Evolutionary conservation across 176 grass and related monocot genomes (phyloP), one percentile per base, ranked within the genome.

Genomic region (Hsuehochloa calcarea): DNA sequence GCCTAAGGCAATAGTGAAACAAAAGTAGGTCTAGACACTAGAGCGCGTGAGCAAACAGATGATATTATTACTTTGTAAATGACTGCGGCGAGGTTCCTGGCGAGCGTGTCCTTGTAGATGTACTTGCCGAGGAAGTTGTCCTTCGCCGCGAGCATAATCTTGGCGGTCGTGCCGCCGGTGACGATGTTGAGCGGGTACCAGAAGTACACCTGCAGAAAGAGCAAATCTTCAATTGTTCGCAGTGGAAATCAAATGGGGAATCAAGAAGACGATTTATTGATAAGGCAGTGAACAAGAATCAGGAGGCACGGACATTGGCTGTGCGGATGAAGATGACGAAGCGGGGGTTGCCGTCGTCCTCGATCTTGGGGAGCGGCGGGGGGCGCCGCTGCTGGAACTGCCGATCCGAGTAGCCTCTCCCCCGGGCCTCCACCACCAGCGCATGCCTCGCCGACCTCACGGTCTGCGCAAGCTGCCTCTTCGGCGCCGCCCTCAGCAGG

Each of bases 121-220:
- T 94, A 99, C 86, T 99, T 99, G 67, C 96, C 96, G 35, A 99
- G 82, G 84, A 99, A 96, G 84, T 91, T 99, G 72, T 96, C 93
- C 87, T 99, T 99, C 26, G 96, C 96, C 3, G 89, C 89, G 75
- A 96, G 91, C 89, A 99, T 93, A 52, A 99, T 94, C 93, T 99
- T 99, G 61, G 96, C 96, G 60, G 96, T 99, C 52, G 96, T 93
- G 62, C 96, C 96, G 55, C 96, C 93, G 52, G 87, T 82, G 67
- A 99, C 50, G 55, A 99, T 26, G 83, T 92, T 94, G 72, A 99
- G 88, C n/a, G 96, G 96, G 66, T 95, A 99, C 96, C 96, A 99
- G 39, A 96, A 91, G 86, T 94, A 95, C 61, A 99, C 89, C 96
- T 99, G 83, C 81, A 80, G 45, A 78, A 82, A 8, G 10, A 29